Evolutionary conservation across 768 basidiomycete genomes (phyloP), one percentile per base, ranked within the genome.

Genomic region (Crepidotus variabilis): DNA sequence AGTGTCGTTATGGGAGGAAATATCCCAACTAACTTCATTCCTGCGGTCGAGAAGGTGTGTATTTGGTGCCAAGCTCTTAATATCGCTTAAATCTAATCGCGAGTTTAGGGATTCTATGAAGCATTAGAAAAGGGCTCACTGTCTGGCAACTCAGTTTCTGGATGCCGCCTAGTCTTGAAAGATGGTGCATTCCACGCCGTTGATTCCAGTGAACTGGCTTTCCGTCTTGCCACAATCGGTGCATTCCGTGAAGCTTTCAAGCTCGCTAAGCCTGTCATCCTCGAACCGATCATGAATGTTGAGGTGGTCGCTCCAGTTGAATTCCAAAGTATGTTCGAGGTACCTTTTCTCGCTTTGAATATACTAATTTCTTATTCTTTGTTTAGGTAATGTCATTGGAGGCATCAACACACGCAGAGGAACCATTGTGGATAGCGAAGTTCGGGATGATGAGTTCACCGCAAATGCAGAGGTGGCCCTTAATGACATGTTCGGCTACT

Each of bases 401-500:
- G 92, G 92, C 10, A 72, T 99, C 62, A 99, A 97, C 69, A 84
- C 88, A 51, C 84, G 97, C 24, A 86, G 93, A 47, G 97, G 97
- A 4, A 93, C 91, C 2, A 97, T 99, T 65, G 76, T 95, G 43
- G 96, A 98, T 65, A 96, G 91, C 63, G 97, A 98, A 73, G 89
- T 96, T 32, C 86, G 96, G 45, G 95, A 97, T 62, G 97, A 98
- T 63, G 96, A 99, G 72, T 98, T 99, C 67, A 93, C 92, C 4
- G 82, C 88, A 54, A 79, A 82, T 24, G 94, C 93, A 20, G 96
- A 98, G 67, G 95, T 99, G 11, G 87, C 92, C 7, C 71, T 99
- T 71, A 97, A 94, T 70, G 96, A 98, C 63, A 98, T 98, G 96
- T 99, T 99, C 67, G 92, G 93, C 16, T 98, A 98, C 69, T 95